Base-by-base conservation (phyloP, 2,329 filamentous ascomycete species). In the Exophiala calicioides region DNA sequence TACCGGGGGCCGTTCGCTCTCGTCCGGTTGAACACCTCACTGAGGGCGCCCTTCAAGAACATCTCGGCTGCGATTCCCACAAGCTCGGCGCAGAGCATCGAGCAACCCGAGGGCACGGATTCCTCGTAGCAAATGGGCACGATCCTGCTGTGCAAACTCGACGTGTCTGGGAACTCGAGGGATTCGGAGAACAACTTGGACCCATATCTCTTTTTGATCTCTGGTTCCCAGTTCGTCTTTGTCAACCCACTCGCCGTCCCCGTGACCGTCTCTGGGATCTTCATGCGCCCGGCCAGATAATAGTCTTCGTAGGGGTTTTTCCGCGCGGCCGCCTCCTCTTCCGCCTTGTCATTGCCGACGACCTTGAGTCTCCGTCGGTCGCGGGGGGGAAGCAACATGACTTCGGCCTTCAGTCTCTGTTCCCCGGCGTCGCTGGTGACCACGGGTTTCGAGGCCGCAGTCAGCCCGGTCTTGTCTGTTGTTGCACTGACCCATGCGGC, bases 211-310 rank as follows among this genome's bases (percentile, higher is more conserved):
- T 83, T 80, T 52, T 79, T 73, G 52, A 83, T 82, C 62, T 84
- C 81, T 37, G 82, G 69, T 52, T 84, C 81, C 77, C 79, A 84
- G 59, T 83, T 81, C 26, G 78, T 94, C 75, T 91, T 89, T 57
- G 88, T 90, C 34, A 91, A 76, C 15, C 85, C 85, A 18, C 85
- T 84, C 2, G 52, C 49, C 5, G 42, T 29, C 12, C 34, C 43
- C 61, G 82, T 83, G 20, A 83, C 77, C 46, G 88, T 80, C 21
- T 84, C 77, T 20, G 77, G 73, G 33, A 76, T 62, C 58, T 75
- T 77, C 43, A 75, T 73, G 46, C 71, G 68, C 47, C 71, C 71
- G 7, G 70, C 71, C 19, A 65, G 58, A 31, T 73, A 66, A 39
- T 71, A 73, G 57, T 72, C 64, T 49, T 72, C 69, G 37, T 70